Evolutionary conservation across 768 basidiomycete genomes (phyloP).

Genomic region (Trametes cinnabarina): DNA sequence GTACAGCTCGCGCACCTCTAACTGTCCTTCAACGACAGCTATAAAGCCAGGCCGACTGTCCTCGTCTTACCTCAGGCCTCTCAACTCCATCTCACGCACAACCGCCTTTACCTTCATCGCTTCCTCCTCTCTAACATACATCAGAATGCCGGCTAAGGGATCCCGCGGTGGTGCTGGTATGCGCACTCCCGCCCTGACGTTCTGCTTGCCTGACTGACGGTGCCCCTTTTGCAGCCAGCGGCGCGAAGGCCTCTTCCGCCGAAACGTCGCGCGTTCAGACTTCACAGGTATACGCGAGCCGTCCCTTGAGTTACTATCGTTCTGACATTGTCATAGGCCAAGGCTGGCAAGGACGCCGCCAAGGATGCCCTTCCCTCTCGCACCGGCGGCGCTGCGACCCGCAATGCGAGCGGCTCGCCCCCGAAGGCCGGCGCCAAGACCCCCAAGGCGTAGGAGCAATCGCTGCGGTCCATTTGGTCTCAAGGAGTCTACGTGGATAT

Average conservation of each 20-base stretch:
- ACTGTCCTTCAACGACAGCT: neutral
- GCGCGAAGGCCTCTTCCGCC: constrained; percentile 21
- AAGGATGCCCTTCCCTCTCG: constrained; percentile 30
- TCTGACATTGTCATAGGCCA: constrained; percentile 22
- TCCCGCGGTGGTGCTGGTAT: constrained; percentile 19
- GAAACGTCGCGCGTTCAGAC: constrained; percentile 29
- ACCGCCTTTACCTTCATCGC: neutral
- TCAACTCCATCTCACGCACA: neutral
- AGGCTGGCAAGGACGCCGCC: constrained; percentile 28
- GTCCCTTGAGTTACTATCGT: neutral
- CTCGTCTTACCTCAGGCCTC: constrained; percentile 4
- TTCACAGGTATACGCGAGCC: constrained; percentile 23
- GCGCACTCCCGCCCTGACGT: neutral
- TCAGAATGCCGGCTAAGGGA: constrained; percentile 25
- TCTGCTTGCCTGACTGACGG: neutral
- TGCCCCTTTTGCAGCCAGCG: constrained; percentile 1
- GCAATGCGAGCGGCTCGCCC: constrained; percentile 19
- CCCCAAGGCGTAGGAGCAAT: constrained; percentile 3
- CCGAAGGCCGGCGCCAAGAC: constrained; percentile 20
- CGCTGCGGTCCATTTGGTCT: neutral
- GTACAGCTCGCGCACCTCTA: neutral
- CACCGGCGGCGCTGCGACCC: constrained; percentile 24
- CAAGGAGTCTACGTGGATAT: neutral
- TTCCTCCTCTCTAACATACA: neutral
- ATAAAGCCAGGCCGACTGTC: neutral